phyloP scores from a whole-genome alignment of 768 basidiomycete species.

The Kwoniella dejecticola region DNA sequence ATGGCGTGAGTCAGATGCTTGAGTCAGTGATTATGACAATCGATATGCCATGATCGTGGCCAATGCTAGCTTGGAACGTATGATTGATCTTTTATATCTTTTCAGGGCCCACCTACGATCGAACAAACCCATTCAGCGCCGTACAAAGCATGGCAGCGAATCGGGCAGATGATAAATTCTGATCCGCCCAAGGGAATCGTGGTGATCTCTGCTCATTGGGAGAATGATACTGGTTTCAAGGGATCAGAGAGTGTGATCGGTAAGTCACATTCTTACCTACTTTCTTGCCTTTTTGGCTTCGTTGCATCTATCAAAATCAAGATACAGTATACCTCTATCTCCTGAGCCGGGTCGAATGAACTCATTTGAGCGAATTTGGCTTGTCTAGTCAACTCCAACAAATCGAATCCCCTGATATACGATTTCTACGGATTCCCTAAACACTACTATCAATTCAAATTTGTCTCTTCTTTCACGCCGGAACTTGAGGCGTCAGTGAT shows the following conservation, averaged over 20 bases:
- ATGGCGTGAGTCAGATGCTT: slow-evolving; percentile 34
- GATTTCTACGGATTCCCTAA: slow-evolving; percentile 52
- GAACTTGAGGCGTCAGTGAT: slow-evolving; percentile 18
- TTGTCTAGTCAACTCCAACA: slow-evolving; percentile 48
- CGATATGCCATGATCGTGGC: no score
- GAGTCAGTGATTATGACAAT: no score
- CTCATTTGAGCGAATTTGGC: no score
- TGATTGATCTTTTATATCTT: background rate
- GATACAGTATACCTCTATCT: no score
- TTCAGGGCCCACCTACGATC: slow-evolving; percentile 47
- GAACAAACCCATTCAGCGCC: slow-evolving; percentile 33
- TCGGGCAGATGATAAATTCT: slow-evolving; percentile 26
- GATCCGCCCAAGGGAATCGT: slow-evolving; percentile 43
- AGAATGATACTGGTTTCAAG: slow-evolving; percentile 21
- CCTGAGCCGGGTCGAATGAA: no score
- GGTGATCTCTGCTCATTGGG: slow-evolving; percentile 53
- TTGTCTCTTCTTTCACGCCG: slow-evolving; percentile 23
- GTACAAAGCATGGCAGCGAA: slow-evolving; percentile 47
- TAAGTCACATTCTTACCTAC: slow-evolving; percentile 21
- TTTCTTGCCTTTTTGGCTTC: background rate
- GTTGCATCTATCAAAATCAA: no score
- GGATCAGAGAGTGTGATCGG: slow-evolving; percentile 27
- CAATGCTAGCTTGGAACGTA: no score
- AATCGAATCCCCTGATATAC: slow-evolving; percentile 45
- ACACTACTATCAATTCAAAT: slow-evolving; percentile 42